phyloP scores from a whole-genome alignment of 495 filamentous ascomycete genomes.

The Neurospora sp. region DNA sequence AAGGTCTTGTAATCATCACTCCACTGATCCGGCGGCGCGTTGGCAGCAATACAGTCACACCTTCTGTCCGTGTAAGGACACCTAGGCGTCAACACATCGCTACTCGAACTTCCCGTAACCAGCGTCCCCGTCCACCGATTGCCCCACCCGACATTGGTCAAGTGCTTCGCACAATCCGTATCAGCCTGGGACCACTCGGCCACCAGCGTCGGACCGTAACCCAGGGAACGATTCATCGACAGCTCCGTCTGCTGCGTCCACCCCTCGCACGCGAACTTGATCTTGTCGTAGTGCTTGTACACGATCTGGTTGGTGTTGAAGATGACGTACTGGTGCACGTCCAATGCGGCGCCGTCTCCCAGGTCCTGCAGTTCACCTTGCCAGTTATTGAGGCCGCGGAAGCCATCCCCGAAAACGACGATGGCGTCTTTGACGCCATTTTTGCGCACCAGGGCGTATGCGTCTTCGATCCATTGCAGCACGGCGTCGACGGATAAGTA shows the following conservation, averaged over 20 bases:
- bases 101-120: slow-evolving; percentile 44
- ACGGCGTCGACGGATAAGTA: slow-evolving; percentile 47
- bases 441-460: slow-evolving; percentile 51
- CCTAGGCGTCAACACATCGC: slow-evolving; percentile 46
- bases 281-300: slow-evolving; percentile 61
- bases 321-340: slow-evolving; percentile 90
- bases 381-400: slow-evolving; percentile 73
- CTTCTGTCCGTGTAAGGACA: slow-evolving; percentile 55
- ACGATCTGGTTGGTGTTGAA: slow-evolving; percentile 71
- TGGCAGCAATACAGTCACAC: slow-evolving; percentile 69
- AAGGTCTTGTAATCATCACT: slow-evolving; percentile 71
- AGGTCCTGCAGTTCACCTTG: slow-evolving; percentile 51
- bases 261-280: slow-evolving; percentile 73
- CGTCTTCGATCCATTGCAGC: slow-evolving; percentile 57
- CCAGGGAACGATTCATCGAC: slow-evolving; percentile 60
- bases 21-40: slow-evolving; percentile 60
- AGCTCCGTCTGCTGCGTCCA: slow-evolving; percentile 71
- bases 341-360: slow-evolving; percentile 53
- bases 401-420: slow-evolving; percentile 70
- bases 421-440: slow-evolving; percentile 59
- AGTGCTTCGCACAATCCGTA: slow-evolving; percentile 79
- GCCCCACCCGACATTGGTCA: slow-evolving; percentile 85
- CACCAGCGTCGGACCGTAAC: slow-evolving; percentile 93
- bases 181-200: slow-evolving; percentile 98
- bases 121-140: slow-evolving; percentile 83